A percentile compares a stretch with the other conserved stretches of the same genome.
Evolutionary conservation across 306 rosid genomes (phyloP).

Genomic region (Cicer arietinum): DNA sequence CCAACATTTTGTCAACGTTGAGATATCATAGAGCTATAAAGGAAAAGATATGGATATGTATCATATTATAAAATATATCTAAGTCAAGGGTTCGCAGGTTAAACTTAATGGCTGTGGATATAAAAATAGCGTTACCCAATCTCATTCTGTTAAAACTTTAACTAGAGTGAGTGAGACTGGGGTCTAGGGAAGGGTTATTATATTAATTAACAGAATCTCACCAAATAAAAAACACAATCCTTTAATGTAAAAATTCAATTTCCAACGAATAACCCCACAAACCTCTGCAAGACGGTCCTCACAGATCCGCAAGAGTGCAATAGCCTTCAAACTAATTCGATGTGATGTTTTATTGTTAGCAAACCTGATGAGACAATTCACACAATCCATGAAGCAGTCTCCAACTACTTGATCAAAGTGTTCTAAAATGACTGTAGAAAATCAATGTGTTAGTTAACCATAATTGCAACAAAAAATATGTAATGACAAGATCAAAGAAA

Average conservation of each 20-base stretch:
- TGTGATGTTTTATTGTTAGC: constrained; percentile 92
- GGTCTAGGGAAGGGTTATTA: not conserved
- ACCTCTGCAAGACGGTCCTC: constrained; percentile 99
- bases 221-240: not conserved
- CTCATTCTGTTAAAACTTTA: not conserved
- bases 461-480: constrained; percentile 37
- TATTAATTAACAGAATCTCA: constrained; percentile 18
- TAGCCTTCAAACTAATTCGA: constrained; percentile 99
- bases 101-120: constrained; percentile 18
- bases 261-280: constrained; percentile 52
- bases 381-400: constrained; percentile 99
- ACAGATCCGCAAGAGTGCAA: constrained; percentile 97
- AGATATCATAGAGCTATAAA: constrained; percentile 21
- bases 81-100: constrained; percentile 2
- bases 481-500: constrained; percentile 40
- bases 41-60: constrained; percentile 15
- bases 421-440: constrained; percentile 94
- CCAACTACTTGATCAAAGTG: constrained; percentile 99
- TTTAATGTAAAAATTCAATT: constrained; percentile 27
- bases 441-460: constrained; percentile 55
- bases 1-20: constrained; percentile 11
- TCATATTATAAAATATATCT: constrained; percentile 12
- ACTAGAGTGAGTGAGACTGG: not conserved
- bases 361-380: constrained; percentile 96
- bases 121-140: not conserved